These are phyloP conservation scores for Melanomma pulvis-pyrius DNA, from an alignment of 495 filamentous ascomycete genomes.

Conservation along the genomic window DNA sequence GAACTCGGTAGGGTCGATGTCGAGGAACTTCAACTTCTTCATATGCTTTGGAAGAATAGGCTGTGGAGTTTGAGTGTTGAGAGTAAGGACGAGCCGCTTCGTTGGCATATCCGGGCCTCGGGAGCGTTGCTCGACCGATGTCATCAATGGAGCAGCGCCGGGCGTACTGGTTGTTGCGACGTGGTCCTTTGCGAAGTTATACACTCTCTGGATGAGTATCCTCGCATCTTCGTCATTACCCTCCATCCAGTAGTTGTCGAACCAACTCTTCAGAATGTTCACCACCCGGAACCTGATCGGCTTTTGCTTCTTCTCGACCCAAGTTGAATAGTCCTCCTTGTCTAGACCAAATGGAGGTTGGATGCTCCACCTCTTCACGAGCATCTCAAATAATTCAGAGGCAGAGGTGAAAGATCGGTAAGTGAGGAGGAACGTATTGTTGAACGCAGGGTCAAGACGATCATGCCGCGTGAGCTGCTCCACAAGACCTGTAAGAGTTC, in stretches of 20 bases:
- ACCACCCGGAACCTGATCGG: conserved; percentile 93
- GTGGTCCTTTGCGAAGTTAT: conserved; percentile 86
- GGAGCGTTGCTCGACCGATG: conserved; percentile 82
- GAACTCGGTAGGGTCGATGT: conserved; percentile 95
- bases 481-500: conserved; percentile 86
- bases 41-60: conserved; percentile 98
- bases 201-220: conserved; percentile 82
- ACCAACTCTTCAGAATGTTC: conserved; percentile 97
- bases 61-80: conserved; percentile 70
- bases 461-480: conserved; percentile 96
- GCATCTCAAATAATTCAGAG: conserved; percentile 85
- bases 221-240: conserved; percentile 78
- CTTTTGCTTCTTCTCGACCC: conserved; percentile 93
- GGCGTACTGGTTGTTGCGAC: conserved; percentile 91
- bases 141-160: conserved; percentile 76
- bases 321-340: conserved; percentile 75
- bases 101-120: conserved; percentile 84
- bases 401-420: conserved; percentile 94
- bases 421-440: conserved; percentile 95
- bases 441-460: conserved; percentile 91
- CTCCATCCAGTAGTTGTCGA: conserved; percentile 99
- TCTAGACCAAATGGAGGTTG: conserved; percentile 87
- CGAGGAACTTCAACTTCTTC: conserved; percentile 98
- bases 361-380: conserved; percentile 86
- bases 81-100: conserved; percentile 82